Evolutionary conservation across 768 basidiomycete genomes (phyloP).

Genomic region (Tulasnella sp.): DNA sequence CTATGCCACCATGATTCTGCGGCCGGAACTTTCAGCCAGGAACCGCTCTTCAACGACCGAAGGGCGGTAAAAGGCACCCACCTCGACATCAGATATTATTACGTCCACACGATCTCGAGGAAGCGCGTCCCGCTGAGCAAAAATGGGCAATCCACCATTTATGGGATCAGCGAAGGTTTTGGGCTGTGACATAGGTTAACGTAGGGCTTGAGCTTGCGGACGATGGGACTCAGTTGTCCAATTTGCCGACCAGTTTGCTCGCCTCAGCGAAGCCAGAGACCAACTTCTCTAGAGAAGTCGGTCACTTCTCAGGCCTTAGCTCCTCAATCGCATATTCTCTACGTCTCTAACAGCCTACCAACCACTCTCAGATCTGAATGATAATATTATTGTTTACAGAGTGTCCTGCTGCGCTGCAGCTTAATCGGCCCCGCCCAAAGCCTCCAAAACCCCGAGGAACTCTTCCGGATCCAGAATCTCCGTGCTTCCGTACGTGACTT

Average conservation of each 20-base stretch:
- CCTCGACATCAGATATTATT: too few species aligned
- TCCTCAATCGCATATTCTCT: too few species aligned
- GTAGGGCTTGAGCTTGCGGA: not conserved
- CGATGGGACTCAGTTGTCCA: not conserved
- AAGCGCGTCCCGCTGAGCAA: too few species aligned
- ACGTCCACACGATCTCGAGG: too few species aligned
- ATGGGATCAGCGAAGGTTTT: not conserved
- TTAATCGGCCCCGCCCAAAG: not conserved
- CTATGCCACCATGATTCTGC: not conserved
- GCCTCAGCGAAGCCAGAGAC: too few species aligned
- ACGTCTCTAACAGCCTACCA: not conserved
- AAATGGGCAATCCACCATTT: too few species aligned
- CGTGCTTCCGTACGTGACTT: constrained; percentile 91
- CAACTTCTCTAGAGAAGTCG: too few species aligned
- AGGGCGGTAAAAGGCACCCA: too few species aligned
- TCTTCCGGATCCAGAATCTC: constrained; percentile 88
- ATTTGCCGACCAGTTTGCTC: not conserved
- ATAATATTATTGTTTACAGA: not conserved
- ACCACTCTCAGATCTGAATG: not conserved
- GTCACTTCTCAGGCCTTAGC: too few species aligned
- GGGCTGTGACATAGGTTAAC: not conserved
- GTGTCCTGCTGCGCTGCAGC: not conserved
- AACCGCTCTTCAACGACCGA: too few species aligned
- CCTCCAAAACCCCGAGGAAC: constrained; percentile 66
- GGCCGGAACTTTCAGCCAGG: too few species aligned